Percentiles rank a stretch among this genome's conserved stretches.
Evolutionary conservation across 768 basidiomycete genomes (phyloP).

Genomic region (Hygrophorus pudorinus): DNA sequence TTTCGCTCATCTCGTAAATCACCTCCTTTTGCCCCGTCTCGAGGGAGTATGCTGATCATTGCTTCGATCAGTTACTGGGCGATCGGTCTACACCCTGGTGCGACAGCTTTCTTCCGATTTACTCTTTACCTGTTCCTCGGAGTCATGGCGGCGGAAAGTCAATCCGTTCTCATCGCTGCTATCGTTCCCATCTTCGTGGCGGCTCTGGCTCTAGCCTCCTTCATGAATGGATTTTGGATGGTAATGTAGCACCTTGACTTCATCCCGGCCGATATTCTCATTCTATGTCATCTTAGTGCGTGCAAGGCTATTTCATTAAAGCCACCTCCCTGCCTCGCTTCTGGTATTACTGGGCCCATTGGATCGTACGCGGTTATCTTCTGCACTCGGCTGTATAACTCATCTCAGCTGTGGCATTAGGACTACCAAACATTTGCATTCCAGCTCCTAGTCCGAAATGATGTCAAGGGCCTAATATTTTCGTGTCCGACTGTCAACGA

Average conservation of each 20-base stretch:
- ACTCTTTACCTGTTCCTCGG: slow-evolving; percentile 43
- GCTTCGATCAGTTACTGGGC: slow-evolving; percentile 17
- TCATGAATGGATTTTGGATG: slow-evolving; percentile 34
- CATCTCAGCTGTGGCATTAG: no score
- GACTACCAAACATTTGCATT: slow-evolving; percentile 40
- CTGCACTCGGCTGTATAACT: no score
- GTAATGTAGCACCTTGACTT: no score
- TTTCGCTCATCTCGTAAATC: slow-evolving; percentile 36
- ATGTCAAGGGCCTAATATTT: slow-evolving; percentile 36
- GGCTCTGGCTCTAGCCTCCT: slow-evolving; percentile 39
- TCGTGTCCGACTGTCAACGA: not conserved
- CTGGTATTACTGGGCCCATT: slow-evolving; percentile 50
- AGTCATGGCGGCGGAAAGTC: slow-evolving; percentile 36
- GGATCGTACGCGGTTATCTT: no score
- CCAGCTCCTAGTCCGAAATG: slow-evolving; percentile 31
- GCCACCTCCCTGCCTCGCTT: slow-evolving; percentile 44
- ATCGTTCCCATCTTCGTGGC: slow-evolving; percentile 50
- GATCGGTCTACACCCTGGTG: slow-evolving; percentile 35
- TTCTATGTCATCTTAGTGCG: no score
- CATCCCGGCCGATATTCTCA: no score
- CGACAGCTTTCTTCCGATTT: slow-evolving; percentile 42
- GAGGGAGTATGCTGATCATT: not conserved
- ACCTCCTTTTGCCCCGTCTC: not conserved
- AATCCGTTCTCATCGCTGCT: slow-evolving; percentile 29
- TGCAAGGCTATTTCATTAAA: slow-evolving; percentile 42